Conservation (phyloP, 345 rosid species). For the Sonneratia caseolaris region DNA sequence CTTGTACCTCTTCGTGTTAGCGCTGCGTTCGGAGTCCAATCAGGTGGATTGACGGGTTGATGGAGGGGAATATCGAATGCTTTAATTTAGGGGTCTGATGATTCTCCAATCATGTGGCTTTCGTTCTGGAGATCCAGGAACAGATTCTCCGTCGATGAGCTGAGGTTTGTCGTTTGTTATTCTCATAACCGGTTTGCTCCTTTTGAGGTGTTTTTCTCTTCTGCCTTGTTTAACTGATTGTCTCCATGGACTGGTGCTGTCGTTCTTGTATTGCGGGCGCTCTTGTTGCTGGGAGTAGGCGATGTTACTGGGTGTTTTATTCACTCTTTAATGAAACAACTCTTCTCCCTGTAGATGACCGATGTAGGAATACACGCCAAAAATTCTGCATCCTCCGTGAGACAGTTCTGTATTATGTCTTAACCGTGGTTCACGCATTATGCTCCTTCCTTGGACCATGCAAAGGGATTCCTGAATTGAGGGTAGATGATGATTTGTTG, state of each 20-base stretch:
- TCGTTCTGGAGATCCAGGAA: conserved; percentile 87
- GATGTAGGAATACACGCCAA: background rate
- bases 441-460: background rate
- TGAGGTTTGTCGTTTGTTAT: conserved; percentile 44
- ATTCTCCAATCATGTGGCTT: conserved; percentile 64
- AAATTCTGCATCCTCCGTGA: background rate
- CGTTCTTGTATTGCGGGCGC: background rate
- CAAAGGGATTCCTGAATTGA: background rate
- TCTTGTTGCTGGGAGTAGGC: background rate
- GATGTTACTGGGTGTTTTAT: background rate
- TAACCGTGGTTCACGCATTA: background rate
- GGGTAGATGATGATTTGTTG: background rate
- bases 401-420: background rate
- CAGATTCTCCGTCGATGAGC: conserved; percentile 88
- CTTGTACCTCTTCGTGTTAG: no score
- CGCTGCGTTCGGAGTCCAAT: background rate
- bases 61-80: background rate
- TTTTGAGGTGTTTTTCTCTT: background rate
- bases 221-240: background rate
- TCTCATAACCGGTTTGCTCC: conserved; percentile 1
- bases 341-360: background rate
- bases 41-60: conserved; percentile 1
- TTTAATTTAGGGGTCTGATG: conserved; percentile 26
- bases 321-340: background rate
- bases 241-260: background rate